These are phyloP conservation scores for Wallacemonas sp. DNA, from an alignment of 208 protist genomes.

Conservation along the genomic window DNA sequence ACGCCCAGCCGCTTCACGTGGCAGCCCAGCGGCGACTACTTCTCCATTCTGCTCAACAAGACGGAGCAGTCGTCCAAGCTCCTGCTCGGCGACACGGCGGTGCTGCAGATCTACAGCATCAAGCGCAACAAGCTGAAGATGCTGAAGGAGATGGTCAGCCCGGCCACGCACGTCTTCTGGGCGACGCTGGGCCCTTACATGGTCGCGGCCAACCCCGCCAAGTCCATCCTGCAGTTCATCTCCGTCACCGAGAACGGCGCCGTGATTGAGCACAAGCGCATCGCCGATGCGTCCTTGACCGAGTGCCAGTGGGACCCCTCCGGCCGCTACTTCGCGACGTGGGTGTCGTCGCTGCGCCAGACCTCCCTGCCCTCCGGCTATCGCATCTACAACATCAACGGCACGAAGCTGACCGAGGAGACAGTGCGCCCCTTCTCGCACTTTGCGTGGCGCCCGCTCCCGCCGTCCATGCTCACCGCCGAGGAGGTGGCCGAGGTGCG, in stretches of 20 bases:
- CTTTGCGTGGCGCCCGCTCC: slow-evolving; percentile 90
- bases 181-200: slow-evolving; percentile 66
- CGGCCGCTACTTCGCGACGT: slow-evolving; percentile 86
- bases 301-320: slow-evolving; percentile 91
- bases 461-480: slow-evolving; percentile 53
- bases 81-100: slow-evolving; percentile 48
- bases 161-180: slow-evolving; percentile 83
- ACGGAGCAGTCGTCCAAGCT: slow-evolving; percentile 28
- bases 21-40: slow-evolving; percentile 83
- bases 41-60: slow-evolving; percentile 75
- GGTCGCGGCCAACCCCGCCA: slow-evolving; percentile 79
- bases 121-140: slow-evolving; percentile 79
- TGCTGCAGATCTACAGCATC: slow-evolving; percentile 82
- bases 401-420: slow-evolving; percentile 71
- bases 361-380: slow-evolving; percentile 62
- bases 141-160: slow-evolving; percentile 57
- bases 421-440: slow-evolving; percentile 72
- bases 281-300: slow-evolving; percentile 55
- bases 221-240: slow-evolving; percentile 87
- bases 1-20: slow-evolving; percentile 81
- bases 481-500: slow-evolving; percentile 61
- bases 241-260: slow-evolving; percentile 69
- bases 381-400: slow-evolving; percentile 86
- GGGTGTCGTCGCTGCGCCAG: slow-evolving; percentile 72
- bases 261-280: slow-evolving; percentile 63